These are phyloP conservation scores for Acacia crassicarpa DNA, from an alignment of 306 rosid genomes.

Conservation along the genomic window DNA sequence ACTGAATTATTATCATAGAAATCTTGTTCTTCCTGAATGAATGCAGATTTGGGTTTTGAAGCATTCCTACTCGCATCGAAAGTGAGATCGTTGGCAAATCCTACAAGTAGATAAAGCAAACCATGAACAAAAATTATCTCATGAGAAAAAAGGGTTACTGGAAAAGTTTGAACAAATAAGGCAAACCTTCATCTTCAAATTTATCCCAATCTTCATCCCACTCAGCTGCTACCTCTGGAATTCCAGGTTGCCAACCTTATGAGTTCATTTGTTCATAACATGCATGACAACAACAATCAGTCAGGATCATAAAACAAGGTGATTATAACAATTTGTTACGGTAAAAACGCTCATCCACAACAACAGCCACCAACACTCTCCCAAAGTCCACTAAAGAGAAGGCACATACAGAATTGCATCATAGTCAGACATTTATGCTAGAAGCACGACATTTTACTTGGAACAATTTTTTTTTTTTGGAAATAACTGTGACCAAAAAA, in stretches of 20 bases:
- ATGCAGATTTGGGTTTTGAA: constrained; percentile 49
- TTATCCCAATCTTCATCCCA: constrained; percentile 99
- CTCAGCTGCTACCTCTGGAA: constrained; percentile 70
- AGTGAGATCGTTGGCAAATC: constrained; percentile 77
- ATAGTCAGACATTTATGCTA: not conserved
- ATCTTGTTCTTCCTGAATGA: constrained; percentile 48
- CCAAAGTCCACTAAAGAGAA: constrained; percentile 12
- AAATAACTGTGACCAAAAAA: not conserved
- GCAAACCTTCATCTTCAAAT: constrained; percentile 94
- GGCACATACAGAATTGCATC: not conserved
- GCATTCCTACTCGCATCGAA: constrained; percentile 41
- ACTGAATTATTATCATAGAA: constrained; percentile 53
- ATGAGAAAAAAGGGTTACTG: constrained; percentile 7
- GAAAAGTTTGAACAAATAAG: not conserved
- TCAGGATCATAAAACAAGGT: constrained; percentile 32
- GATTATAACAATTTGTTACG: constrained; percentile 14
- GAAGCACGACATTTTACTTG: not conserved
- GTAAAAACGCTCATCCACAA: constrained; percentile 5
- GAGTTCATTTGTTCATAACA: constrained; percentile 35
- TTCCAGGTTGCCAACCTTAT: constrained; percentile 95
- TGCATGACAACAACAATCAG: constrained; percentile 18
- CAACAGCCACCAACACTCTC: not conserved
- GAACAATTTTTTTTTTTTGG: not conserved
- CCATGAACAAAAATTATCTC: constrained; percentile 15
- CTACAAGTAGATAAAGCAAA: constrained; percentile 48